Conservation (phyloP, 2,329 filamentous ascomycete species). For the Triangularia verruculosa region DNA sequence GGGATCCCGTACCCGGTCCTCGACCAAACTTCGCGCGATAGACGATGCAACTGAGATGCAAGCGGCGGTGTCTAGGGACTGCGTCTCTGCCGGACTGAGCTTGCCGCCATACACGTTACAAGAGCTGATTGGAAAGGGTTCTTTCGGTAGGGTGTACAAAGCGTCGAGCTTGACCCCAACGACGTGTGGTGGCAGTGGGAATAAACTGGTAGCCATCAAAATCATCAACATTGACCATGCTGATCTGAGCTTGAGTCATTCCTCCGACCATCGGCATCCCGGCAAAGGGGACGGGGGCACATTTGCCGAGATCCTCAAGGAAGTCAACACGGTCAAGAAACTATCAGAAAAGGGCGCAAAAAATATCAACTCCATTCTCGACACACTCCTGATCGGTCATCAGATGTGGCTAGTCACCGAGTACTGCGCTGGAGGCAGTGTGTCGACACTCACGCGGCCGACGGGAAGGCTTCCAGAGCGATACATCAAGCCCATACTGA, state of each 20-base stretch:
- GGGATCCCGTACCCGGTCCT: slow-evolving; percentile 12
- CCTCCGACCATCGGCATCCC: slow-evolving; percentile 33
- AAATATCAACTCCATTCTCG: slow-evolving; percentile 79
- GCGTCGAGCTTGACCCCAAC: slow-evolving; percentile 40
- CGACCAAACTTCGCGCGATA: slow-evolving; percentile 45
- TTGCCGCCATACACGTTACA: slow-evolving; percentile 59
- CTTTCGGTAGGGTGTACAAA: slow-evolving; percentile 67
- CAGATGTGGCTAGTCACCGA: slow-evolving; percentile 87
- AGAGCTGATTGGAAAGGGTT: slow-evolving; percentile 67
- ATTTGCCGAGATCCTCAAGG: slow-evolving; percentile 67
- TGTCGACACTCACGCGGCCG: slow-evolving; percentile 68
- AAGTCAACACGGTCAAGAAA: slow-evolving; percentile 66
- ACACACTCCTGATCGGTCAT: slow-evolving; percentile 72
- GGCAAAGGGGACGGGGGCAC: slow-evolving; percentile 56
- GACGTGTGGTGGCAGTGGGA: too few species aligned
- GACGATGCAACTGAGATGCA: slow-evolving; percentile 67
- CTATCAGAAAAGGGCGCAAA: slow-evolving; percentile 72
- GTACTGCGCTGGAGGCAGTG: slow-evolving; percentile 80
- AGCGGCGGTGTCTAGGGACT: slow-evolving; percentile 54
- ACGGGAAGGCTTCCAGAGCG: slow-evolving; percentile 64
- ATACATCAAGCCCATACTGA: slow-evolving; percentile 65
- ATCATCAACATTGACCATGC: slow-evolving; percentile 81
- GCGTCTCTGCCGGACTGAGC: slow-evolving; percentile 51
- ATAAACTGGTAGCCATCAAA: slow-evolving; percentile 62
- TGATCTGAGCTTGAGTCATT: slow-evolving; percentile 54